Evolutionary conservation across 192 early-diverging fungal species (phyloP).

Genomic region (Diversispora epigaea): DNA sequence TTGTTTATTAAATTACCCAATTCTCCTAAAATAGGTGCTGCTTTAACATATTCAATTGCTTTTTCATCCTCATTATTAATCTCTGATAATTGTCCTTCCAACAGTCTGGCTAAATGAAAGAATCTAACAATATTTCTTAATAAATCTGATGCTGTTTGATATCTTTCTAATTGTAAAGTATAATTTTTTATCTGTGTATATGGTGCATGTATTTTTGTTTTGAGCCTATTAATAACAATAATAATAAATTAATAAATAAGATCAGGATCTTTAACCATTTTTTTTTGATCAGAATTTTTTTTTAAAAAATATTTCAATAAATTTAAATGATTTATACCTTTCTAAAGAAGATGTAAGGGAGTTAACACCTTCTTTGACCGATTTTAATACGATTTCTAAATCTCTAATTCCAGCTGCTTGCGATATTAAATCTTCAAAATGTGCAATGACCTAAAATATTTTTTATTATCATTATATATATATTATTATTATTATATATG

Average conservation of each 20-base stretch:
- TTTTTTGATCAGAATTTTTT: background rate
- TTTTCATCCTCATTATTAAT: conserved; percentile 34
- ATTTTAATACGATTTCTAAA: conserved; percentile 53
- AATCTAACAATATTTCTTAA: conserved; percentile 62
- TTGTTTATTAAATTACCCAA: conserved; percentile 48
- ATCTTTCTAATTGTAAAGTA: conserved; percentile 60
- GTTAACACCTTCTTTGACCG: conserved; percentile 53
- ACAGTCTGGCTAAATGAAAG: conserved; percentile 55
- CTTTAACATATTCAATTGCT: conserved; percentile 48
- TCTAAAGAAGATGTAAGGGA: conserved; percentile 58
- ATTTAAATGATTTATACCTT: conserved; percentile 37
- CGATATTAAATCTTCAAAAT: conserved; percentile 67
- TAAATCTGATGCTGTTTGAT: conserved; percentile 61
- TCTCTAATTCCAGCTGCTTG: conserved; percentile 66
- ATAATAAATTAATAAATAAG: background rate
- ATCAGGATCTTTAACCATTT: background rate
- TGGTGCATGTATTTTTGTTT: conserved; percentile 57
- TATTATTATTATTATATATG: background rate
- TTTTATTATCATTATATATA: background rate
- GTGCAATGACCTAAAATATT: conserved; percentile 56
- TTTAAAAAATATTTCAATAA: background rate
- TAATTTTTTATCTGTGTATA: conserved; percentile 61
- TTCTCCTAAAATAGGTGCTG: conserved; percentile 60
- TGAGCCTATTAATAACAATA: conserved; percentile 43
- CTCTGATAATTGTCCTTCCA: conserved; percentile 56